phyloP scores from a whole-genome alignment of 2,329 filamentous ascomycete species.

The Fusarium verrucosum region DNA sequence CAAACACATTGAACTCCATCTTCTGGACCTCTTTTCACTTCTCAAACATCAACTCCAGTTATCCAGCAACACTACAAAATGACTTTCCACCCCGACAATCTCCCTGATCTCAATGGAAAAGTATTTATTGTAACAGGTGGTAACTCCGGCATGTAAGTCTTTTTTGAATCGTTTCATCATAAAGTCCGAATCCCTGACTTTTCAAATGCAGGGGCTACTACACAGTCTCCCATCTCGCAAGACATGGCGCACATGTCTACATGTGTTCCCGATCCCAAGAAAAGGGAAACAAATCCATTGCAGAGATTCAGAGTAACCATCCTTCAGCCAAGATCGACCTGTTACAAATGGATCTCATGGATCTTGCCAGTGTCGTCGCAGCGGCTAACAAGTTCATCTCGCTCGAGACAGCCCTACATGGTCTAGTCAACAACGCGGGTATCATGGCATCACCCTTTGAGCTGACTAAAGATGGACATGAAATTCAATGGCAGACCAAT shows the following conservation, averaged over 20 bases:
- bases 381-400: conserved; percentile 28
- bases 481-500: conserved; percentile 35
- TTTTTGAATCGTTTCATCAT: accelerated
- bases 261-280: conserved; percentile 18
- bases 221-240: conserved; percentile 17
- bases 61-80: not conserved
- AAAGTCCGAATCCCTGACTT: not conserved
- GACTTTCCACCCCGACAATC: conserved; percentile 15
- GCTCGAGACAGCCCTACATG: conserved; percentile 4
- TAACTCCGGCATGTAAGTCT: conserved; percentile 18
- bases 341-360: conserved; percentile 21
- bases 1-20: not conserved
- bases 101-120: conserved; percentile 7
- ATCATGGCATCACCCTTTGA: conserved; percentile 31
- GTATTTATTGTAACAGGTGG: conserved; percentile 28
- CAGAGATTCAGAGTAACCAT: conserved; percentile 4
- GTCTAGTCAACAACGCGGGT: conserved; percentile 31
- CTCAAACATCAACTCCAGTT: not conserved
- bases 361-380: conserved; percentile 8
- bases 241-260: conserved; percentile 31
- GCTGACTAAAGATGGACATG: conserved; percentile 16
- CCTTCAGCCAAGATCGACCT: conserved; percentile 4
- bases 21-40: too few species aligned
- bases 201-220: conserved; percentile 17
- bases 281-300: conserved; percentile 1